Conservation (phyloP, 2,329 filamentous ascomycete species). For the Cordyceps tenuipes region DNA sequence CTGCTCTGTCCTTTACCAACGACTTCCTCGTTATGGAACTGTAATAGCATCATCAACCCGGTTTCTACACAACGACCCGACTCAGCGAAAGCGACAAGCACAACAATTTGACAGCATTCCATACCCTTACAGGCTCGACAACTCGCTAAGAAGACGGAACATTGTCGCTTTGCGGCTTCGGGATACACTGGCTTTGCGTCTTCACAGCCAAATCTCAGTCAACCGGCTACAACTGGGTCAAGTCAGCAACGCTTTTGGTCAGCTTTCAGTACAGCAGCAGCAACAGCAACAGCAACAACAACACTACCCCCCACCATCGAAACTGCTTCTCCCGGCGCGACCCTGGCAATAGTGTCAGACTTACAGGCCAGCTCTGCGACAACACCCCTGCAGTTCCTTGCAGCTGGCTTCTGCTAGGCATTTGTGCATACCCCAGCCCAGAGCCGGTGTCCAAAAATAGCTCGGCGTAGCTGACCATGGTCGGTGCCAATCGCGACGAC, state of each 20-base stretch:
- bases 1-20: background rate
- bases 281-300: conserved; percentile 1
- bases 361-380: conserved; percentile 4
- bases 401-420: conserved; percentile 6
- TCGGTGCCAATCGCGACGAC: background rate
- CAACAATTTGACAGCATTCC: background rate
- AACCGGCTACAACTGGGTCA: background rate
- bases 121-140: background rate
- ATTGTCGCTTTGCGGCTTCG: background rate
- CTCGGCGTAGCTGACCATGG: conserved; percentile 4
- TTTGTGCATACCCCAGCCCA: background rate
- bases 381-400: conserved; percentile 8
- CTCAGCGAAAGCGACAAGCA: background rate
- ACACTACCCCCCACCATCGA: conserved; percentile 1
- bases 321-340: conserved; percentile 3
- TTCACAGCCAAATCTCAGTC: background rate
- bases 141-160: background rate
- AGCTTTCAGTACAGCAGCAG: background rate
- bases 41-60: background rate
- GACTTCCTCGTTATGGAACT: background rate
- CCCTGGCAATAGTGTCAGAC: background rate
- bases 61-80: background rate
- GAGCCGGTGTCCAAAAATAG: conserved; percentile 6
- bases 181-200: background rate
- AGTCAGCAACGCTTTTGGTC: background rate